phyloP scores from a whole-genome alignment of 2,329 filamentous ascomycete genomes.

The Penicillium sp. region DNA sequence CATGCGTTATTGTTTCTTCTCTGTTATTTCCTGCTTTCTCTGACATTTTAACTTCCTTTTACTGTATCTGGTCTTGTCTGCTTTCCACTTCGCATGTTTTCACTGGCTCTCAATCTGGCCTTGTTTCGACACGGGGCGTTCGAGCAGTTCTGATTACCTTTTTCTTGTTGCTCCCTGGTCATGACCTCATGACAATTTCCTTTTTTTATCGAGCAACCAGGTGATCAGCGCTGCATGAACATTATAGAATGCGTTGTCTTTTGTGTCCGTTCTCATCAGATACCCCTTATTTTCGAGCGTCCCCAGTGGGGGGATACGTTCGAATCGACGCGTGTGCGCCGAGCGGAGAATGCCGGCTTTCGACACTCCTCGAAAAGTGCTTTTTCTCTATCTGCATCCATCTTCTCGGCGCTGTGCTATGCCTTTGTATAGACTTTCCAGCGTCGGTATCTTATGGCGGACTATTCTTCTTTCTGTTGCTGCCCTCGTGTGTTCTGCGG shows the following conservation, averaged over 20 bases:
- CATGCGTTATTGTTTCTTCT: slow-evolving; percentile 15
- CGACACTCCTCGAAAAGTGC: slow-evolving; percentile 36
- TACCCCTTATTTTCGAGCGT: slow-evolving; percentile 47
- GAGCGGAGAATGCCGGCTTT: slow-evolving; percentile 39
- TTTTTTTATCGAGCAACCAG: slow-evolving; percentile 25
- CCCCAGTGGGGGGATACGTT: slow-evolving; percentile 33
- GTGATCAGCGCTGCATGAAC: slow-evolving; percentile 44
- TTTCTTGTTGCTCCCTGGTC: slow-evolving; percentile 26
- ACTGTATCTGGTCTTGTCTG: slow-evolving; percentile 26
- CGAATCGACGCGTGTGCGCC: slow-evolving; percentile 39
- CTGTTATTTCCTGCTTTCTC: slow-evolving; percentile 17
- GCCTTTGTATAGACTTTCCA: slow-evolving; percentile 43
- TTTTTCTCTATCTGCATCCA: slow-evolving; percentile 39
- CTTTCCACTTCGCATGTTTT: slow-evolving; percentile 26
- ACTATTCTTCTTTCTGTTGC: slow-evolving; percentile 25
- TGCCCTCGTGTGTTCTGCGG: slow-evolving; percentile 25
- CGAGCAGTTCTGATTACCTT: slow-evolving; percentile 39
- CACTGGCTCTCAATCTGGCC: slow-evolving; percentile 31
- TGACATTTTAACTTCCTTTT: slow-evolving; percentile 20
- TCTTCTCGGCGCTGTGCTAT: slow-evolving; percentile 39
- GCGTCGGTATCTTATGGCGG: slow-evolving; percentile 43
- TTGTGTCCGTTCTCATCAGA: slow-evolving; percentile 47
- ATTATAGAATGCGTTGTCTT: slow-evolving; percentile 55
- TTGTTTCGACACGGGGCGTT: slow-evolving; percentile 38
- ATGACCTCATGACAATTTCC: slow-evolving; percentile 17